Evolutionary conservation across 768 basidiomycete species (phyloP).

Genomic region (Podaxis sp.): DNA sequence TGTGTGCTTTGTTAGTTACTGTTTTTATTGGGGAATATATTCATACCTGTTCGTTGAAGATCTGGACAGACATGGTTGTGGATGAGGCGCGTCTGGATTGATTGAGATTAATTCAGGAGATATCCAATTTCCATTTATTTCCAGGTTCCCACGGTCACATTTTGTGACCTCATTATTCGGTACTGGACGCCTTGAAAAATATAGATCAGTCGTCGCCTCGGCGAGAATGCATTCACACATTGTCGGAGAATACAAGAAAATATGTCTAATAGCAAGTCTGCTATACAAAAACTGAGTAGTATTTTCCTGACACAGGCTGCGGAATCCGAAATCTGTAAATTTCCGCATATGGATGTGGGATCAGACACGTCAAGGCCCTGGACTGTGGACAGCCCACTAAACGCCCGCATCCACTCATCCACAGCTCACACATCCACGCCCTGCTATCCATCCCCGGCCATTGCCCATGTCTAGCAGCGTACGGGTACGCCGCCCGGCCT

Average conservation of each 20-base stretch:
- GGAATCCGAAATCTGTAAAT: not conserved
- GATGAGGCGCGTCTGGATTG: conserved; percentile 4
- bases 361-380: conserved; percentile 8
- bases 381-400: not conserved
- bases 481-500: conserved; percentile 67
- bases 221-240: too few relatives aligned
- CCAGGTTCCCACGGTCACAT: conserved; percentile 11
- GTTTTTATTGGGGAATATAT: not conserved
- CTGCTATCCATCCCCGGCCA: not conserved
- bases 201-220: too few relatives aligned
- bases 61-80: conserved; percentile 28
- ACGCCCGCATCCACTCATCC: not conserved
- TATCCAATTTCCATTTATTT: not conserved
- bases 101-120: conserved; percentile 3
- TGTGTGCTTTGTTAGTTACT: conserved; percentile 24
- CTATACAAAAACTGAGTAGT: not conserved
- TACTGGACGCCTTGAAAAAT: too few relatives aligned
- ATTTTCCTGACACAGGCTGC: not conserved
- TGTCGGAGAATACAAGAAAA: too few relatives aligned
- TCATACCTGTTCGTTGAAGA: conserved; percentile 26
- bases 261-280: too few relatives aligned
- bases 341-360: conserved; percentile 1
- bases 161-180: not conserved
- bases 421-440: not conserved
- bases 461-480: conserved; percentile 32